phyloP scores from a whole-genome alignment of 441 rosid genomes.

The Mallotus repandus region DNA sequence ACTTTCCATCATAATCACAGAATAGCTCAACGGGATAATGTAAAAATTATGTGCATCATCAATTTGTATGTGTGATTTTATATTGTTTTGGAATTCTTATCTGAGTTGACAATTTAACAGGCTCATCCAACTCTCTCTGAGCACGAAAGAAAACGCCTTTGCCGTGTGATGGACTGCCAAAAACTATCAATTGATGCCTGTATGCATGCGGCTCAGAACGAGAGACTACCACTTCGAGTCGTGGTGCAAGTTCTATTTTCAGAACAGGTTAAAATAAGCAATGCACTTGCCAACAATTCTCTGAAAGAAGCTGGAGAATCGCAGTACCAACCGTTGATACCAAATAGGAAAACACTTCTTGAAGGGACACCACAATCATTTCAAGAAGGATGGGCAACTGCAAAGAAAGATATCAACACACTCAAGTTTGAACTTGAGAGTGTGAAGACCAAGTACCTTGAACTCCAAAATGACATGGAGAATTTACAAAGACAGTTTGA shows the following conservation, averaged over 20 bases:
- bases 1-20: slow-evolving; percentile 3
- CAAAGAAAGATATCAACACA: slow-evolving; percentile 87
- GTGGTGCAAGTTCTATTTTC: slow-evolving; percentile 96
- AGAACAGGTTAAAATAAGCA: slow-evolving; percentile 88
- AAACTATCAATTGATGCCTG: slow-evolving; percentile 95
- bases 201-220: slow-evolving; percentile 96
- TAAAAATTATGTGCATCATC: neutral
- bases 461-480: slow-evolving; percentile 90
- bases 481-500: slow-evolving; percentile 78
- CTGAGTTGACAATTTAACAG: slow-evolving; percentile 36
- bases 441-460: slow-evolving; percentile 73
- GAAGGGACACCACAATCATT: slow-evolving; percentile 90
- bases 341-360: slow-evolving; percentile 75
- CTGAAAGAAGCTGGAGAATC: slow-evolving; percentile 62
- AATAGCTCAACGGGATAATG: neutral
- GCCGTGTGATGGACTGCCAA: slow-evolving; percentile 95
- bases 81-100: neutral
- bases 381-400: slow-evolving; percentile 94
- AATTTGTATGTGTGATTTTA: neutral
- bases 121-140: slow-evolving; percentile 93
- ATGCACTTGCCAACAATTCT: slow-evolving; percentile 61
- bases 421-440: slow-evolving; percentile 88
- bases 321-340: slow-evolving; percentile 67
- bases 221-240: slow-evolving; percentile 78
- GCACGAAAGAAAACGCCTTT: slow-evolving; percentile 90